These are phyloP conservation scores for Stephania cephalantha DNA, from an alignment of 164 flowering plant genomes.

Conservation along the genomic window DNA sequence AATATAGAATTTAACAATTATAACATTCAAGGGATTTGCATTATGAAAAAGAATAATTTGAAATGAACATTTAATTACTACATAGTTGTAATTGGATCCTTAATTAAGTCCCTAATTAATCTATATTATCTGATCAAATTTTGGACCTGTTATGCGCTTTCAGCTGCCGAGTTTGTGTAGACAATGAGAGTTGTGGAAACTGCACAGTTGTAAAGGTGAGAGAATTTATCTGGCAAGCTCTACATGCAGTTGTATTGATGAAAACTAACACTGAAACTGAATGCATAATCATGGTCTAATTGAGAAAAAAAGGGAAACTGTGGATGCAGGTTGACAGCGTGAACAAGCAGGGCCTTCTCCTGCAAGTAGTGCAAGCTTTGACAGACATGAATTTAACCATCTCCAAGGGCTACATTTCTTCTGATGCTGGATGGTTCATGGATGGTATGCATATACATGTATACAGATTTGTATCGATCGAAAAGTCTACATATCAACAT, in stretches of 20 bases:
- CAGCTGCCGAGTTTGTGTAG: slow-evolving; percentile 54
- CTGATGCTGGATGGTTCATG: slow-evolving; percentile 83
- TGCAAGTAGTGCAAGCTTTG: slow-evolving; percentile 61
- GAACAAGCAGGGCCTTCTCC: slow-evolving; percentile 59
- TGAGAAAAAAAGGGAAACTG: no score
- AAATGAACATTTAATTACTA: no score
- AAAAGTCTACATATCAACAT: neutral
- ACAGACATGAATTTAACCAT: slow-evolving; percentile 60
- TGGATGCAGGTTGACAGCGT: slow-evolving; percentile 51
- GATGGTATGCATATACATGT: slow-evolving; percentile 38
- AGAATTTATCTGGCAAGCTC: neutral
- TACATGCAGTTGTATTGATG: no score
- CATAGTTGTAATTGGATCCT: no score
- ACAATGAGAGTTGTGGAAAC: slow-evolving; percentile 51
- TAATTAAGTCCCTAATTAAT: neutral
- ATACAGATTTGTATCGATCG: no score
- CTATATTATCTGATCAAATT: neutral
- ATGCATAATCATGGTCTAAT: no score
- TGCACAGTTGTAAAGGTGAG: slow-evolving; percentile 57
- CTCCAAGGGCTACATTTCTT: slow-evolving; percentile 60
- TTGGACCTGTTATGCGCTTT: slow-evolving; percentile 2
- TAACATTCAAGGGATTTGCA: no score
- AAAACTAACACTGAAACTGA: no score
- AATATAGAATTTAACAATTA: no score
- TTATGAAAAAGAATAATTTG: no score